Evolutionary conservation across 2,329 filamentous ascomycete genomes (phyloP).

Genomic region (Venturia pyrina): DNA sequence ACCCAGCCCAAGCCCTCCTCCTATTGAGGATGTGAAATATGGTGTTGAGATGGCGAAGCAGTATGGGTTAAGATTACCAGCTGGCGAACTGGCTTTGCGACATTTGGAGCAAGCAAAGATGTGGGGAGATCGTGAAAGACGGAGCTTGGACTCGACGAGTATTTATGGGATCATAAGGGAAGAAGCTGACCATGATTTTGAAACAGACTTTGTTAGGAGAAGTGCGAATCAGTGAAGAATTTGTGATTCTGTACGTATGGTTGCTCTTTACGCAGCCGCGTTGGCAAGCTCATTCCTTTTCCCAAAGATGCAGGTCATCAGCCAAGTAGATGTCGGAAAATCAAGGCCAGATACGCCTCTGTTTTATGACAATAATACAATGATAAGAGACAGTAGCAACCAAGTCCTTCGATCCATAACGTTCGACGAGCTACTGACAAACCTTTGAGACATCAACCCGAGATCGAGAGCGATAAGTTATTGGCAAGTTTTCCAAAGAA

Average conservation of each 20-base stretch:
- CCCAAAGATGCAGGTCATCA: neutral
- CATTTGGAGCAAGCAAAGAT: constrained; percentile 35
- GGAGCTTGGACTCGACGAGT: constrained; percentile 40
- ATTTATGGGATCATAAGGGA: constrained; percentile 39
- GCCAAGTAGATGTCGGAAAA: neutral
- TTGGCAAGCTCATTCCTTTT: neutral
- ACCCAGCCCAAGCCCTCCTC: constrained; percentile 34
- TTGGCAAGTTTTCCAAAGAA: too few species aligned
- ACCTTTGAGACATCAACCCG: too few species aligned
- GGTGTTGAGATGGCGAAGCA: constrained; percentile 35
- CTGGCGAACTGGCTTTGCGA: constrained; percentile 34
- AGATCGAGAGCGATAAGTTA: too few species aligned
- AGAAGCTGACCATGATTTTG: constrained; percentile 36
- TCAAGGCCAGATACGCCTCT: neutral
- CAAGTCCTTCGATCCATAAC: too few species aligned
- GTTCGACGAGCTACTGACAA: too few species aligned
- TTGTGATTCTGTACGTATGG: neutral
- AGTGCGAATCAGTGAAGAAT: neutral
- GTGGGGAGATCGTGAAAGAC: constrained; percentile 25
- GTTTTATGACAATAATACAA: neutral
- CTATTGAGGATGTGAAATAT: constrained; percentile 44
- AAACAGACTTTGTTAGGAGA: constrained; percentile 27
- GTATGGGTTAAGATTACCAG: constrained; percentile 29
- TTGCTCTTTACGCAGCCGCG: neutral
- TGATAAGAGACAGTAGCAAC: too few species aligned